Percentiles rank a stretch among this genome's conserved stretches.
phyloP scores from a whole-genome alignment of 768 basidiomycete genomes.

The Flagelloscypha sp. region DNA sequence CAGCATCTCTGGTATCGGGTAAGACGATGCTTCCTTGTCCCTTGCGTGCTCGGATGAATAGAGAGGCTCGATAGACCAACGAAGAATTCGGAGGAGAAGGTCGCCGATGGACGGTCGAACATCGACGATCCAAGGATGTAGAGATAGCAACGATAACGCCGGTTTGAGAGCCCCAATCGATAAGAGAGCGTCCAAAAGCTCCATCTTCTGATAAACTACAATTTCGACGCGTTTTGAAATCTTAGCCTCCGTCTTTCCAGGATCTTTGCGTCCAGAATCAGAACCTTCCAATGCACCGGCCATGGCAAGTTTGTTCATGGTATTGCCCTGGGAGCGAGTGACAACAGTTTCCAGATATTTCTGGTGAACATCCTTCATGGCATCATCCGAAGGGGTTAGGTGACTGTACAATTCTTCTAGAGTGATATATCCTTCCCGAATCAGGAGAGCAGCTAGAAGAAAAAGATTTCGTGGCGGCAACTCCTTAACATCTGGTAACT shows the following conservation, averaged over 20 bases:
- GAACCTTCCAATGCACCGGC: constrained; percentile 70
- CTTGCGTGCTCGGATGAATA: constrained; percentile 46
- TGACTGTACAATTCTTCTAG: constrained; percentile 91
- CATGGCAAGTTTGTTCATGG: constrained; percentile 71
- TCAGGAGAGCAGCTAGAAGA: constrained; percentile 76
- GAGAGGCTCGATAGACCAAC: constrained; percentile 58
- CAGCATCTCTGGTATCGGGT: no score
- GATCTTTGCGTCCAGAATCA: constrained; percentile 30
- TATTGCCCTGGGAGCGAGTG: constrained; percentile 58
- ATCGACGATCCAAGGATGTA: constrained; percentile 80
- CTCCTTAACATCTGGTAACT: constrained; percentile 56
- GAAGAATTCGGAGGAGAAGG: constrained; percentile 69
- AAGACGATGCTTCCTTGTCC: no score
- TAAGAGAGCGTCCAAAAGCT: constrained; percentile 71
- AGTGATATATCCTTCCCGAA: constrained; percentile 82
- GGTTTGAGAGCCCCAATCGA: constrained; percentile 78
- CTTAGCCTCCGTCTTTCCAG: constrained; percentile 28
- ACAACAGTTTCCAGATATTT: constrained; percentile 60
- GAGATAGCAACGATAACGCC: constrained; percentile 68
- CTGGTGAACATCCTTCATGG: constrained; percentile 60
- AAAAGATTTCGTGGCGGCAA: constrained; percentile 64
- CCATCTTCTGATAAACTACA: constrained; percentile 67
- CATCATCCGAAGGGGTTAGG: constrained; percentile 69
- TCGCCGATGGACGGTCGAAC: constrained; percentile 80
- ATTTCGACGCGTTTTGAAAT: constrained; percentile 30